Evolutionary conservation across 192 early-diverging fungal genomes (phyloP), one percentile per base, ranked within the genome.

Genomic region (Obelidium mucronatum): DNA sequence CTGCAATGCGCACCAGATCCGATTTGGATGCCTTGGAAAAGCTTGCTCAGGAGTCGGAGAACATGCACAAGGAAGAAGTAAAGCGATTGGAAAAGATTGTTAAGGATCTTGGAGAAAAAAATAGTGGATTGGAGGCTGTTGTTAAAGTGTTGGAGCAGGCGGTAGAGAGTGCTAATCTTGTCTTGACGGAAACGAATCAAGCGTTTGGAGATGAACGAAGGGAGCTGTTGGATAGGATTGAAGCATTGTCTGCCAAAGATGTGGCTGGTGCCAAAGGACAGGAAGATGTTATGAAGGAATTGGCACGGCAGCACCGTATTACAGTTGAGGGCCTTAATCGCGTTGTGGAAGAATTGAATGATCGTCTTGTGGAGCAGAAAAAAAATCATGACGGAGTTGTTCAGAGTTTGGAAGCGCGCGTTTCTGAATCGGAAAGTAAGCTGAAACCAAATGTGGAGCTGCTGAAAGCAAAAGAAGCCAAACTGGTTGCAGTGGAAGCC

Each of bases 171-270:
- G 44, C 19, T 19, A 48, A 15, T 48, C n/a, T n/a, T n/a, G n/a
- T n/a, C n/a, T n/a, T n/a, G n/a, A n/a, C n/a, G n/a, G n/a, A n/a
- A n/a, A n/a, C n/a, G n/a, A n/a, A n/a, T n/a, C n/a, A n/a, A n/a
- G n/a, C n/a, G n/a, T n/a, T n/a, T n/a, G n/a, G n/a, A n/a, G 44
- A 19, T 19, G 44, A 48, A 48, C 44, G 44, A 19, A 6, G 8
- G 19, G 44, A 48, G 44, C 44, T n/a, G n/a, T n/a, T n/a, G n/a
- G n/a, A n/a, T 51, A n/a, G n/a, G 48, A 51, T 59, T 59, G 56
- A 59, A 31, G 56, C 56, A 59, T 59, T 24, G 31, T 48, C 68
- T 52, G 68, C 52, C 11, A 52, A 5, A 40, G 30, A 53, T n/a
- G 68, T 17, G 68, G 13, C 36, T 30, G 36, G n/a, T 22, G 48